Evolutionary conservation across 148 eudicot species (phyloP).

Genomic region (Rhododendron henanense): DNA sequence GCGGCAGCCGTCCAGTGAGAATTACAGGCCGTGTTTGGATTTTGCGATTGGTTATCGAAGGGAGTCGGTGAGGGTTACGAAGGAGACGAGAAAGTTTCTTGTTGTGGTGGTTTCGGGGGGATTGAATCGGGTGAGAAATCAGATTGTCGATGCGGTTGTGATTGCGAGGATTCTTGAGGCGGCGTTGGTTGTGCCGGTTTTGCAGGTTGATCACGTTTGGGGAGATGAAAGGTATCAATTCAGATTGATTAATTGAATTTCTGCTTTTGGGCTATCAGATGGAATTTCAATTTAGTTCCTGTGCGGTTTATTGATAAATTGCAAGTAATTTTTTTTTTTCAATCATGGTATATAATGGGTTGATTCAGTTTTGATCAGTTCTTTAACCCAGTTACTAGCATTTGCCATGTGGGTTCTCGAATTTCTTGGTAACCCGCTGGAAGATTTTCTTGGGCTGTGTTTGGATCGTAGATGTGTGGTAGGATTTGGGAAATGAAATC

Average conservation of each 20-base stretch:
- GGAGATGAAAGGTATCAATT: constrained; percentile 69
- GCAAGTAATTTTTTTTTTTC: neutral
- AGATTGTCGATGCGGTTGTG: constrained; percentile 70
- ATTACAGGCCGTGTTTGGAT: constrained; percentile 58
- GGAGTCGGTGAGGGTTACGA: constrained; percentile 33
- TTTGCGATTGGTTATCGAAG: constrained; percentile 47
- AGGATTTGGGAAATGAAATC: neutral
- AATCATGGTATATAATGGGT: neutral
- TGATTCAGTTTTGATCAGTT: neutral
- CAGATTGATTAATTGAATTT: neutral
- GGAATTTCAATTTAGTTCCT: neutral
- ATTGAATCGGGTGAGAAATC: constrained; percentile 65
- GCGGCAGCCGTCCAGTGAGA: constrained; percentile 56
- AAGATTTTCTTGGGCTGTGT: neutral
- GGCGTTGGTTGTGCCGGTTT: constrained; percentile 60
- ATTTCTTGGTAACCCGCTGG: neutral
- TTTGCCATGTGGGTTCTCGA: neutral
- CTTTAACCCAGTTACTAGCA: neutral
- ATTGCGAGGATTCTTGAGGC: constrained; percentile 73
- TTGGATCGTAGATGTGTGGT: neutral
- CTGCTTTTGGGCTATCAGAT: neutral
- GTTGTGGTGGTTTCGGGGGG: constrained; percentile 72
- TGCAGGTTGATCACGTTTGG: constrained; percentile 66
- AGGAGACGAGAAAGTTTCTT: constrained; percentile 49
- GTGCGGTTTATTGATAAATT: neutral